phyloP scores from a whole-genome alignment of 1,139 yeast species.

The Geotrichum restrictum region DNA sequence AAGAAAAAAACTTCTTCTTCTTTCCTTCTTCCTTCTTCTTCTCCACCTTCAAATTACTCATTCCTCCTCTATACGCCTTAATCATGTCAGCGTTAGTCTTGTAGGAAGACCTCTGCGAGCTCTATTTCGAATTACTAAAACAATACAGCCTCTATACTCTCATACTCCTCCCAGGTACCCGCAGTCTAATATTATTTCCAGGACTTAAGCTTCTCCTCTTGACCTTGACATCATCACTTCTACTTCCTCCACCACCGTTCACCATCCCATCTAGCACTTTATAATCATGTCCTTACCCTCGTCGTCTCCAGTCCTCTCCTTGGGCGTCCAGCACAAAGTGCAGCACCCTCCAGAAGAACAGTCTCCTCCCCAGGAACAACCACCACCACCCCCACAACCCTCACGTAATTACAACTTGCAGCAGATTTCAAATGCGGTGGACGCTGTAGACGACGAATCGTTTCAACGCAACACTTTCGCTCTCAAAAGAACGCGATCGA shows the following conservation, averaged over 20 bases:
- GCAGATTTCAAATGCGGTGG: conserved; percentile 48
- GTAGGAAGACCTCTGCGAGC: neutral
- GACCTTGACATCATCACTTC: too few relatives aligned
- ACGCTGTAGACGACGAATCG: conserved; percentile 67
- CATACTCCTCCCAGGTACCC: neutral
- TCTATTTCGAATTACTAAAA: too few relatives aligned
- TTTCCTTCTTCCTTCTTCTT: neutral
- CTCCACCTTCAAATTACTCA: neutral
- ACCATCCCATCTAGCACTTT: too few relatives aligned
- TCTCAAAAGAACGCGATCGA: conserved; percentile 75
- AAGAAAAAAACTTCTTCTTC: neutral
- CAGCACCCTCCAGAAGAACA: conserved; percentile 11
- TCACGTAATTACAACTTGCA: conserved; percentile 19
- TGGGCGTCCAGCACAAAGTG: conserved; percentile 21
- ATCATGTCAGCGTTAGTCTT: neutral
- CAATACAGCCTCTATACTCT: too few relatives aligned
- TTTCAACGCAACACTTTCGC: conserved; percentile 71
- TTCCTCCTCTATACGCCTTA: neutral
- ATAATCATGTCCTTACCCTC: conserved; percentile 3
- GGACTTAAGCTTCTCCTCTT: neutral
- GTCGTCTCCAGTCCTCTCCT: conserved; percentile 23
- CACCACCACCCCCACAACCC: conserved; percentile 9
- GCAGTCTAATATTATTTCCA: neutral
- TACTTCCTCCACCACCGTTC: neutral
- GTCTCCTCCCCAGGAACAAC: conserved; percentile 1